phyloP scores from a whole-genome alignment of 345 rosid genomes.

The Ailanthus altissimus region DNA sequence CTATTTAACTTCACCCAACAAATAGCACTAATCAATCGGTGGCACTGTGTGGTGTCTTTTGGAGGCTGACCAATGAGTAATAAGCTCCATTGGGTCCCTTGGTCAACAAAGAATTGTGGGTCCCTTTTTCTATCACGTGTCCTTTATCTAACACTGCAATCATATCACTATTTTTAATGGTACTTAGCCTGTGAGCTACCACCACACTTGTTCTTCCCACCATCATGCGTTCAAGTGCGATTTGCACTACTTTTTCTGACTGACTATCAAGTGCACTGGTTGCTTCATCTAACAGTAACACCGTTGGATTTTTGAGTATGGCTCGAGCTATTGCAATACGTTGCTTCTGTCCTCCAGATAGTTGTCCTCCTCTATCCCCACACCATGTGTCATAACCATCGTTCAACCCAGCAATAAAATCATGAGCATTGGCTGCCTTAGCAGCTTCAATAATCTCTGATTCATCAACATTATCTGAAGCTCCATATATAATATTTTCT shows the following conservation, averaged over 20 bases:
- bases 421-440: constrained; percentile 66
- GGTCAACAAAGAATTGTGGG: constrained; percentile 55
- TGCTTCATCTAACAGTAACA: constrained; percentile 64
- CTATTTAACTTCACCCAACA: no score
- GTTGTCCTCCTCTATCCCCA: constrained; percentile 62
- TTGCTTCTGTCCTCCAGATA: constrained; percentile 77
- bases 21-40: no score
- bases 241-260: constrained; percentile 65
- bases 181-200: constrained; percentile 69
- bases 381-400: constrained; percentile 62
- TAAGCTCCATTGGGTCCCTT: constrained; percentile 54
- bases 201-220: constrained; percentile 69
- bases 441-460: constrained; percentile 59
- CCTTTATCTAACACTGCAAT: constrained; percentile 68
- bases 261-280: constrained; percentile 75
- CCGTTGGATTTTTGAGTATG: constrained; percentile 49
- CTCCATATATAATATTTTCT: constrained; percentile 63
- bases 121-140: constrained; percentile 58
- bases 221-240: constrained; percentile 65
- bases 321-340: constrained; percentile 73
- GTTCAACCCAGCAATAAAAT: constrained; percentile 50
- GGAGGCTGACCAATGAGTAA: constrained; percentile 61
- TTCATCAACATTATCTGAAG: constrained; percentile 31
- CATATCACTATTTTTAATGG: constrained; percentile 55
- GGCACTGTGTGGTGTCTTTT: no score